Conservation (phyloP, 768 basidiomycete genomes). For the Suillus ampliporus region DNA sequence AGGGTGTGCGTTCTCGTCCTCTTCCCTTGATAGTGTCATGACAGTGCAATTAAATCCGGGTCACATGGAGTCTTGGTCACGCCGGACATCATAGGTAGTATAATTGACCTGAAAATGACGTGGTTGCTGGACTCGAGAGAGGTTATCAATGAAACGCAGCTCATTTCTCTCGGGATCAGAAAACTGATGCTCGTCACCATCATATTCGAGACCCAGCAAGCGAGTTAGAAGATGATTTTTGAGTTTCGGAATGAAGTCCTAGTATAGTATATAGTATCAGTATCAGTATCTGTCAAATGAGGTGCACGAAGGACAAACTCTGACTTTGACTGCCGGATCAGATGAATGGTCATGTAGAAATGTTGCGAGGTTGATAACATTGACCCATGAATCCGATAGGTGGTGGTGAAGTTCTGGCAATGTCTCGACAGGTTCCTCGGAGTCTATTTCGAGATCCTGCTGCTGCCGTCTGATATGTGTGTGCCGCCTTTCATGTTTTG, state of each 20-base stretch:
- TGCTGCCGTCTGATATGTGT: constrained; percentile 12
- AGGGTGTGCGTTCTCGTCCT: constrained; percentile 18
- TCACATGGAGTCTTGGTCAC: constrained; percentile 25
- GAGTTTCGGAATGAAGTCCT: constrained; percentile 21
- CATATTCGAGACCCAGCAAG: constrained; percentile 16
- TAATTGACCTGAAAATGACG: constrained; percentile 20
- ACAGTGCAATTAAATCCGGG: constrained; percentile 21
- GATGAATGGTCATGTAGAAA: background rate
- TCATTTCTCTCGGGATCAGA: constrained; percentile 13
- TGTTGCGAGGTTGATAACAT: constrained; percentile 2
- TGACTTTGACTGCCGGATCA: constrained; percentile 16
- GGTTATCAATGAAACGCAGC: constrained; percentile 15
- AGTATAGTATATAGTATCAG: too few species aligned
- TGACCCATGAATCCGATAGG: constrained; percentile 3
- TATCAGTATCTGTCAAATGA: too few species aligned
- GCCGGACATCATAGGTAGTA: constrained; percentile 26
- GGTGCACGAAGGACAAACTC: too few species aligned
- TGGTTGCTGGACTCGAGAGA: constrained; percentile 10
- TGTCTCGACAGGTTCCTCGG: background rate
- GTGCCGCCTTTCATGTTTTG: constrained; percentile 18
- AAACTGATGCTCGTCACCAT: constrained; percentile 19
- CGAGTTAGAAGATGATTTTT: constrained; percentile 28
- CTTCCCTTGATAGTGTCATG: constrained; percentile 26
- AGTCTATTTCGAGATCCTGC: background rate
- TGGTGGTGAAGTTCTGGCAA: constrained; percentile 9